phyloP scores from a whole-genome alignment of 768 basidiomycete genomes.

The Boletus rex-veris region DNA sequence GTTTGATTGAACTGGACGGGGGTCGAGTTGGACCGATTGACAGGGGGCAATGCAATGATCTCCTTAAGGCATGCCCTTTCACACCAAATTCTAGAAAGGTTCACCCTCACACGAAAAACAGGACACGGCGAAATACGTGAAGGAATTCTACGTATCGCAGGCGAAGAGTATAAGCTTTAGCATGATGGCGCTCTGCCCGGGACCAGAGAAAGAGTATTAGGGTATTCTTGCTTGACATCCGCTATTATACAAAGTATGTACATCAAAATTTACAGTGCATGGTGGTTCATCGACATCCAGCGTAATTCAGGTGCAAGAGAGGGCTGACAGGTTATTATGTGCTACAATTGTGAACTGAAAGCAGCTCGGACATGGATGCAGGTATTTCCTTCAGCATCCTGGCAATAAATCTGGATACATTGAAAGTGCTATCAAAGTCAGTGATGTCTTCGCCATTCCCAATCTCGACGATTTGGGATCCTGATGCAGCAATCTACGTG shows the following conservation, averaged over 20 bases:
- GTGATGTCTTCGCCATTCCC: constrained; percentile 34
- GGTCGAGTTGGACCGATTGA: constrained; percentile 76
- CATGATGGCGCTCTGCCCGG: constrained; percentile 46
- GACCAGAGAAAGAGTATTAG: constrained; percentile 13
- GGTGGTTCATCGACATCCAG: neutral
- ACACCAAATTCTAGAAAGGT: neutral
- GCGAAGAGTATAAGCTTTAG: constrained; percentile 42
- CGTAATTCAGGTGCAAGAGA: neutral
- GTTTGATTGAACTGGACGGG: constrained; percentile 85
- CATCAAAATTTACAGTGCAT: neutral
- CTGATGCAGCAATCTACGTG: constrained; percentile 29
- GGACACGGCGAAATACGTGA: constrained; percentile 47
- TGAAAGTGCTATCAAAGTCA: constrained; percentile 30
- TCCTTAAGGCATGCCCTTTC: constrained; percentile 47
- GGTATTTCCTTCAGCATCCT: constrained; percentile 31
- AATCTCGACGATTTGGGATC: constrained; percentile 32
- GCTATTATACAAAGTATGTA: constrained; percentile 7
- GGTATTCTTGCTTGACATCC: neutral
- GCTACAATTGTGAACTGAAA: constrained; percentile 14
- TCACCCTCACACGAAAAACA: constrained; percentile 13
- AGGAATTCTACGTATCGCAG: constrained; percentile 39
- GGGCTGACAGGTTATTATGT: neutral
- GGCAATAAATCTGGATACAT: constrained; percentile 31
- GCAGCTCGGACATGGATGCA: constrained; percentile 29
- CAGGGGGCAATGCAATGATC: constrained; percentile 56